phyloP scores from a whole-genome alignment of 2,329 filamentous ascomycete species.

The Ophiostoma quercus region DNA sequence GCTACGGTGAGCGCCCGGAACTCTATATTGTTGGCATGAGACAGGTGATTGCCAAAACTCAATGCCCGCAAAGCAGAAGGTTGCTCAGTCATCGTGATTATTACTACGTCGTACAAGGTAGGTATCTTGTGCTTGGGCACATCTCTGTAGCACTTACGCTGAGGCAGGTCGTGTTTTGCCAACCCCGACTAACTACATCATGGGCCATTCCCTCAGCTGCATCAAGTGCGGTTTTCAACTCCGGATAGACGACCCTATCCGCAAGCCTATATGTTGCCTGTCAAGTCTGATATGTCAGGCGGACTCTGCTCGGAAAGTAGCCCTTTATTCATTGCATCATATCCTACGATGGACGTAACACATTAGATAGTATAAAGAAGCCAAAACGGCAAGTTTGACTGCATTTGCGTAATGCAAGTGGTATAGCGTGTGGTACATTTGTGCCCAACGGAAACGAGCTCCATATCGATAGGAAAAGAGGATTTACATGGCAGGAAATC shows the following conservation, averaged over 20 bases:
- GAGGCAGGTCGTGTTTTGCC: background rate
- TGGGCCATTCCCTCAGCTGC: background rate
- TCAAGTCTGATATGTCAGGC: background rate
- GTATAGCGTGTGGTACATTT: constrained; percentile 14
- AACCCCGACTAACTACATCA: background rate
- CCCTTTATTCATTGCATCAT: background rate
- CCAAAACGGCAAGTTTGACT: background rate
- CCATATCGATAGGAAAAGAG: background rate
- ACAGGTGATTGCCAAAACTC: no score
- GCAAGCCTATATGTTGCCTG: background rate
- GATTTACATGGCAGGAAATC: background rate
- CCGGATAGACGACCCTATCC: background rate
- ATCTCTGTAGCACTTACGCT: background rate
- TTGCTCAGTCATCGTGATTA: no score
- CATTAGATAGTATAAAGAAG: background rate
- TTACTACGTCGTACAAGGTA: no score
- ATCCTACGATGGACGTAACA: background rate
- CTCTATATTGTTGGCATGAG: no score
- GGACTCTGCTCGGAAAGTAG: background rate
- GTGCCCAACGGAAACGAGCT: constrained; percentile 20
- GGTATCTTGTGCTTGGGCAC: no score
- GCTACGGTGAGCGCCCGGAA: no score
- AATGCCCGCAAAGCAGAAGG: no score
- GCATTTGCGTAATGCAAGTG: background rate
- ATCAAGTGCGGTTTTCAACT: background rate